phyloP scores from a whole-genome alignment of 2,329 filamentous ascomycete genomes.

The Phoma sp. region DNA sequence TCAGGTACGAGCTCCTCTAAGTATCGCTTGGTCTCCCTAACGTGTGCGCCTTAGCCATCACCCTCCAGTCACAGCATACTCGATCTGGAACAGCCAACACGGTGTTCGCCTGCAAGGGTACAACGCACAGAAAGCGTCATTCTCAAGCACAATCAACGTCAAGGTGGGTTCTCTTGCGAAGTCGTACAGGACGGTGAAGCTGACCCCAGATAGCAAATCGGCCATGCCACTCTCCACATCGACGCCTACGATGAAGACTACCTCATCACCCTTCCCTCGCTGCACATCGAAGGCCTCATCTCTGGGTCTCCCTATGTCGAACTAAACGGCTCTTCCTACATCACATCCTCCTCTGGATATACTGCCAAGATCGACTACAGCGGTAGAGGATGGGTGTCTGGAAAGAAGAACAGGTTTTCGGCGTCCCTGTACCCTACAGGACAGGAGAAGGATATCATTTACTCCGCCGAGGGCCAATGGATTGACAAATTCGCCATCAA shows the following conservation, averaged over 20 bases:
- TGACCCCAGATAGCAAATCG: conserved; percentile 67
- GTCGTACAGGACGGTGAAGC: background rate
- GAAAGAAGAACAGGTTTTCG: conserved; percentile 91
- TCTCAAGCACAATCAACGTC: conserved; percentile 91
- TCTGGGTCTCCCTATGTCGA: conserved; percentile 89
- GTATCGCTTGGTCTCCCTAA: conserved; percentile 11
- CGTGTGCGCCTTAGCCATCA: conserved; percentile 68
- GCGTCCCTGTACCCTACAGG: conserved; percentile 75
- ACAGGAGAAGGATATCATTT: conserved; percentile 76
- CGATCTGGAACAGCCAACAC: conserved; percentile 84
- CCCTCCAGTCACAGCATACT: conserved; percentile 92
- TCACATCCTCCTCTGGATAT: conserved; percentile 85
- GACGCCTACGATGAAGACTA: conserved; percentile 74
- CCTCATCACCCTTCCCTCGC: conserved; percentile 86
- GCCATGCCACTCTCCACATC: conserved; percentile 83
- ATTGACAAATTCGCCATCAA: conserved; percentile 82
- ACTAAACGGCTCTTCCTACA: conserved; percentile 83
- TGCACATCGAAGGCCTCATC: conserved; percentile 94
- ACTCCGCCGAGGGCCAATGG: conserved; percentile 91
- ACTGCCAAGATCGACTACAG: conserved; percentile 91
- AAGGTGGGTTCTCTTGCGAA: conserved; percentile 56
- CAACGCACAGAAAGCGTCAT: conserved; percentile 95
- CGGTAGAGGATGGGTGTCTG: conserved; percentile 92
- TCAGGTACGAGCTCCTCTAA: conserved; percentile 62
- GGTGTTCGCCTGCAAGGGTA: conserved; percentile 81